These are phyloP conservation scores for Prunus kanzakura DNA, from an alignment of 306 rosid genomes.

Conservation along the genomic window DNA sequence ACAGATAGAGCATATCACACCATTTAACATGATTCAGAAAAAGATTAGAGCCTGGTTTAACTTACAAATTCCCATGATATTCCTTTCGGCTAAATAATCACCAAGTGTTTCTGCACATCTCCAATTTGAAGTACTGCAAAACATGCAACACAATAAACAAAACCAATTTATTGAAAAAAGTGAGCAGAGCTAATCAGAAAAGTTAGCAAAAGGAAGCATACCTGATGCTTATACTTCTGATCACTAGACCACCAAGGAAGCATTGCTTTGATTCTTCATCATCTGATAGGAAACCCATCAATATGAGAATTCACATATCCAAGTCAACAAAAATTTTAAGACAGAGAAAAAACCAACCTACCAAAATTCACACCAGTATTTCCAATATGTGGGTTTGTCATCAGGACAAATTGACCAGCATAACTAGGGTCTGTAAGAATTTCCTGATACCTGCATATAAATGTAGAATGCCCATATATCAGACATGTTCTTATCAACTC, in stretches of 20 bases:
- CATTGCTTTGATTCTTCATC: constrained; percentile 82
- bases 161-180: not conserved
- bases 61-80: constrained; percentile 97
- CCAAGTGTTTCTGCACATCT: constrained; percentile 65
- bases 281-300: constrained; percentile 40
- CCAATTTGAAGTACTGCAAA: constrained; percentile 86
- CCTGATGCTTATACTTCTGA: constrained; percentile 85
- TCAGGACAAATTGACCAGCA: constrained; percentile 91
- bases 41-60: constrained; percentile 7
- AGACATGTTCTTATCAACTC: not conserved
- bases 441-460: constrained; percentile 77
- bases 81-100: constrained; percentile 75
- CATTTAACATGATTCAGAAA: not conserved
- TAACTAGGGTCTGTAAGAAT: constrained; percentile 93
- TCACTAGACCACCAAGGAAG: constrained; percentile 84
- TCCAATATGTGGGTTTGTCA: constrained; percentile 95
- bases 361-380: constrained; percentile 90
- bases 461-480: constrained; percentile 17
- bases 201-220: constrained; percentile 16
- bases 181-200: constrained; percentile 15
- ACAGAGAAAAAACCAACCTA: constrained; percentile 23
- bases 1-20: not conserved
- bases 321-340: not conserved
- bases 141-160: constrained; percentile 9
- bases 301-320: constrained; percentile 9